A percentile compares a stretch with the other conserved stretches of the same genome.
Evolutionary conservation across 2,329 filamentous ascomycete species (phyloP).

Genomic region (Thyridium curvatum): DNA sequence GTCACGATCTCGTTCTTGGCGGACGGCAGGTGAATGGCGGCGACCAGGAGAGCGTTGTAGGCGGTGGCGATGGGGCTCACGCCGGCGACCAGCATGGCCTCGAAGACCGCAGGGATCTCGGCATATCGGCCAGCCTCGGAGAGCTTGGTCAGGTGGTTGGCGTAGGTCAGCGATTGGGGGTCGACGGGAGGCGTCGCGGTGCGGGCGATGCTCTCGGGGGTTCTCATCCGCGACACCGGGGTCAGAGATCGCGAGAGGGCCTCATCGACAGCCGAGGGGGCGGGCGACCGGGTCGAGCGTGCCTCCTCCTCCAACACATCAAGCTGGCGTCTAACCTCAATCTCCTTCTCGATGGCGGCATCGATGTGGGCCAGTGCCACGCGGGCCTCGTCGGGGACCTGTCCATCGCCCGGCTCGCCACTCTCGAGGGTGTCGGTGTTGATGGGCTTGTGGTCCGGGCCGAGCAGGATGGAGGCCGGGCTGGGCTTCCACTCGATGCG

Average conservation of each 20-base stretch:
- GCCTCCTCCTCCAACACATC: conserved; percentile 38
- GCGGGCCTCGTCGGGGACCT: conserved; percentile 34
- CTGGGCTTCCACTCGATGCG: conserved; percentile 81
- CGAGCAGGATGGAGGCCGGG: conserved; percentile 47
- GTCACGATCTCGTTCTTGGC: conserved; percentile 79
- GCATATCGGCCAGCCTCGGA: conserved; percentile 67
- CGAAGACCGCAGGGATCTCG: conserved; percentile 86
- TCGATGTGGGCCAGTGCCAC: conserved; percentile 71
- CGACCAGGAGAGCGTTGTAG: conserved; percentile 87
- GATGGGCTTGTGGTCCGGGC: conserved; percentile 24
- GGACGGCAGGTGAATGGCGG: conserved; percentile 74
- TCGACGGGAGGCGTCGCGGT: conserved; percentile 57
- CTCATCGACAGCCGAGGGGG: conserved; percentile 28
- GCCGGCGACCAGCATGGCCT: conserved; percentile 78
- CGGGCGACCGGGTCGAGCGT: conserved; percentile 27
- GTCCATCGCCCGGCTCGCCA: conserved; percentile 13
- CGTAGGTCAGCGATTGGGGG: conserved; percentile 63
- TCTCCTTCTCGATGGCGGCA: conserved; percentile 75
- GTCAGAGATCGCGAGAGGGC: conserved; percentile 32
- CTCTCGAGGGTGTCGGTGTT: conserved; percentile 25
- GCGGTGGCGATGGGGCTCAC: conserved; percentile 74
- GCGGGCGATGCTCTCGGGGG: conserved; percentile 41
- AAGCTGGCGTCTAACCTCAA: conserved; percentile 45
- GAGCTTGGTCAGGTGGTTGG: conserved; percentile 71
- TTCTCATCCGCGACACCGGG: conserved; percentile 34